Evolutionary conservation across 257 asterid species (phyloP), one percentile per base, ranked within the genome.

Genomic region (Primulina eburnea): DNA sequence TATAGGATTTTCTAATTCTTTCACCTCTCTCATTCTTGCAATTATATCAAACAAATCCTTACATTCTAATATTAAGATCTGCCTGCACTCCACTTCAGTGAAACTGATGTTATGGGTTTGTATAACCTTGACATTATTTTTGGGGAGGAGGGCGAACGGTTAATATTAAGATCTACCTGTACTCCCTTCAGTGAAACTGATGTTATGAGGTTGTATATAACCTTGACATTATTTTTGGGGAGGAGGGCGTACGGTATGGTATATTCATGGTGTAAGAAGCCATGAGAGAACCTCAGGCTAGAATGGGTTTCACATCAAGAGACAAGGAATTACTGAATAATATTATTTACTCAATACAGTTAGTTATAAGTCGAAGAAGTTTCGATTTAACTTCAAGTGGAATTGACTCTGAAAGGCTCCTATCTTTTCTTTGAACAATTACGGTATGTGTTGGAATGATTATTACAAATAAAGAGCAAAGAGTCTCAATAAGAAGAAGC

Each of bases 401-500:
- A 43, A 11, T 12, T 6, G 53, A 43, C 53, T 43, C 17, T 2
- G 53, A 60, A 61, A 1, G 14, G 32, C 18, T 65, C 20, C 1
- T 0, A 21, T 32, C 9, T 14, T 60, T 40, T 56, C 17, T 38
- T 32, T 20, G 12, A 21, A 0, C 33, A 28, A 17, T 71, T n/a
- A 40, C 24, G 11, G 55, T 0, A 47, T 50, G 2, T 28, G 4
- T 7, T n/a, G 5, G 12, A 52, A 8, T 28, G 20, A 57, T 18
- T 17, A n/a, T 21, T 56, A 59, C 62, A 30, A 17, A 33, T 40
- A 66, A 63, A 4, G 8, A 38, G 11, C 1, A 35, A 12, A 68
- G 2, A 69, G 56, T 72, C 78, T 29, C 71, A 74, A 20, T 17
- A 60, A 62, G 12, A n/a, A 12, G 55, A n/a, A 12, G 55, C 79